Evolutionary conservation across 345 rosid genomes (phyloP), one percentile per base, ranked within the genome.

Genomic region (Bruguiera sexangula): DNA sequence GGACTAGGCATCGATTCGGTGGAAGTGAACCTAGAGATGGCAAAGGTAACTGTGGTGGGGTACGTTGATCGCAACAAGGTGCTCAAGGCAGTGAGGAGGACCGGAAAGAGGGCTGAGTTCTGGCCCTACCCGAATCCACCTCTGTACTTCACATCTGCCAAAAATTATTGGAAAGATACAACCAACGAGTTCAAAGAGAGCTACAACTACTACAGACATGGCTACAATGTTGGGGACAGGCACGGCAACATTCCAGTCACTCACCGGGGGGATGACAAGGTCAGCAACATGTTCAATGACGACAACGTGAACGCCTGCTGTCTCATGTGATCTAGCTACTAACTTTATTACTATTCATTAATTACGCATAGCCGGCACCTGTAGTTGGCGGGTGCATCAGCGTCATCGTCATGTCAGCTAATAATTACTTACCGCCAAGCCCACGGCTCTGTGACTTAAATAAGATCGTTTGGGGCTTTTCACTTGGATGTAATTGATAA

Each of bases 81-180:
- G 48, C 79, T 93, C 15, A 89, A 86, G 80, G 81, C 85, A 20
- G 96, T 91, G 74, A 85, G 98, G 65, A 87, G 97, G 73, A 83
- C 86, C 0, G 96, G 98, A n/a, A 91, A 91, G 80, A 85, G 94
- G 77, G 98, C 94, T 0, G 98, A 93, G 74, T 93, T 93, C 75
- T 93, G 94, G 94, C 98, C 97, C 0, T 91, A 88, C 75, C 97
- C 98, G 1, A 66, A 93, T n/a, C 81, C 82, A 15, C 96, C 98
- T 2, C 73, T 89, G 69, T 90, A 90, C 89, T 93, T 90, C 83
- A 93, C 96, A 32, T 69, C 89, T 0, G 46, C 91, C 20, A 76
- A 63, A 34, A 31, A 84, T 59, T 93, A 93, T 70, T 93, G 84
- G 79, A 80, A 68, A 60, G 98, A 93, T 83, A 92, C 97, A 11